Conservation (phyloP, 768 basidiomycete genomes). For the Leccinellum luteum region DNA sequence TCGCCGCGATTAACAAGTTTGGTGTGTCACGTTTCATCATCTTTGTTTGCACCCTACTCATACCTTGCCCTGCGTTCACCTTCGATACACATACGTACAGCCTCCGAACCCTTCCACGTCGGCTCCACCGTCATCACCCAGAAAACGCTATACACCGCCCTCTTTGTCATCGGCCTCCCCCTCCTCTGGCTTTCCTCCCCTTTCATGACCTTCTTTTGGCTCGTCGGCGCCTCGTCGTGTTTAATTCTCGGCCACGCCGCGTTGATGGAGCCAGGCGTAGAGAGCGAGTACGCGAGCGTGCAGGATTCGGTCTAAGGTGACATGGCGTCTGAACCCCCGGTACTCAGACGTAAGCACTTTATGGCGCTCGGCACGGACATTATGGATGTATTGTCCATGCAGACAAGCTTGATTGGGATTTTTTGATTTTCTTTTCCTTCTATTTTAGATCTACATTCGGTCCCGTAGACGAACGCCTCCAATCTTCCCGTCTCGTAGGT, state of each 20-base stretch:
- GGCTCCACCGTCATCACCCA: slow-evolving; percentile 83
- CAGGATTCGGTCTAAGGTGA: slow-evolving; percentile 51
- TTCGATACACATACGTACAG: slow-evolving; percentile 36
- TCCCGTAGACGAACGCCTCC: neutral
- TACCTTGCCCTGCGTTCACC: neutral
- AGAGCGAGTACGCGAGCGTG: slow-evolving; percentile 87
- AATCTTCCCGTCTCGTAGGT: neutral
- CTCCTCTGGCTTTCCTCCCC: slow-evolving; percentile 79
- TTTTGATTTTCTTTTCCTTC: neutral
- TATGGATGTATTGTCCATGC: neutral
- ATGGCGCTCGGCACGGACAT: neutral
- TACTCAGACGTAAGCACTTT: neutral
- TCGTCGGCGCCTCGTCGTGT: slow-evolving; percentile 83
- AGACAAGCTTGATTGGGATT: neutral
- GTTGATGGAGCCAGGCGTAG: slow-evolving; percentile 90
- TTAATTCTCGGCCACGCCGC: slow-evolving; percentile 85
- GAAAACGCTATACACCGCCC: slow-evolving; percentile 80
- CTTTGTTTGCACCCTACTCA: neutral
- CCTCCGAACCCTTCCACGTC: slow-evolving; percentile 80
- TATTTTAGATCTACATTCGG: neutral
- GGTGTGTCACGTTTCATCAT: slow-evolving; percentile 47
- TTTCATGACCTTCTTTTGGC: slow-evolving; percentile 87
- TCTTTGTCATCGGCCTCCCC: slow-evolving; percentile 91
- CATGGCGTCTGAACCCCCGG: neutral
- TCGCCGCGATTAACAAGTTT: slow-evolving; percentile 83